phyloP scores from a whole-genome alignment of 108 stramenopile genomes.

The Skeletonema costatum region DNA sequence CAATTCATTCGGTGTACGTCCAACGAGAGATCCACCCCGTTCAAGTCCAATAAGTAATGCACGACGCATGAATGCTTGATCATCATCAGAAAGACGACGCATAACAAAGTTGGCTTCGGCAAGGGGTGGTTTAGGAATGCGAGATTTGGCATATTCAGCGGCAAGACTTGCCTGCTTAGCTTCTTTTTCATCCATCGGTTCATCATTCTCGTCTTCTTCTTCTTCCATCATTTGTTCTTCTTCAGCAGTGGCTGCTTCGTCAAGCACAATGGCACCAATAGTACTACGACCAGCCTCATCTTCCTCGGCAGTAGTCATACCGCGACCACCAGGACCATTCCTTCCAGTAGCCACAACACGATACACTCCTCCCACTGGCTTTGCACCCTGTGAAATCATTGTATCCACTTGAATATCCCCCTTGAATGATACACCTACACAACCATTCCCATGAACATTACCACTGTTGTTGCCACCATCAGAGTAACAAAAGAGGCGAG shows the following conservation, averaged over 20 bases:
- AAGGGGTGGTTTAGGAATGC: slow-evolving; percentile 81
- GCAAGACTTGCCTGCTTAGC: slow-evolving; percentile 42
- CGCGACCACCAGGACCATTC: not conserved
- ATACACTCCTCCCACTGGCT: slow-evolving; percentile 86
- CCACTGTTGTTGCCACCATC: not conserved
- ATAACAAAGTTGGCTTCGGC: slow-evolving; percentile 90
- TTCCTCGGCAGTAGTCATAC: not conserved
- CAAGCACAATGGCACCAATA: slow-evolving; percentile 75
- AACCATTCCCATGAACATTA: slow-evolving; percentile 65
- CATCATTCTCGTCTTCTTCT: slow-evolving; percentile 40
- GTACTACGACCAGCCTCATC: slow-evolving; percentile 51
- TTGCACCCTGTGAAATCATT: slow-evolving; percentile 84
- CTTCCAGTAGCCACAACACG: slow-evolving; percentile 60
- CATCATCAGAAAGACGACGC: slow-evolving; percentile 79
- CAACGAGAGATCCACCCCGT: slow-evolving; percentile 38
- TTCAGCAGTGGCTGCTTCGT: slow-evolving; percentile 69
- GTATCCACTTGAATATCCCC: slow-evolving; percentile 72
- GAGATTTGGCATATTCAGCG: slow-evolving; percentile 69
- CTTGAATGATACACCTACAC: slow-evolving; percentile 70
- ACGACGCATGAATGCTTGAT: slow-evolving; percentile 82
- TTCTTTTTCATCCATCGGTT: slow-evolving; percentile 19
- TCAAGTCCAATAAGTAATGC: slow-evolving; percentile 77
- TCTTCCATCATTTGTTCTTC: slow-evolving; percentile 50
- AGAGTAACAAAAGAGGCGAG: slow-evolving; percentile 69
- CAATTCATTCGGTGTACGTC: slow-evolving; percentile 64